phyloP scores from a whole-genome alignment of 1,139 yeast species.

The Pneumocystis jirovecii region DNA sequence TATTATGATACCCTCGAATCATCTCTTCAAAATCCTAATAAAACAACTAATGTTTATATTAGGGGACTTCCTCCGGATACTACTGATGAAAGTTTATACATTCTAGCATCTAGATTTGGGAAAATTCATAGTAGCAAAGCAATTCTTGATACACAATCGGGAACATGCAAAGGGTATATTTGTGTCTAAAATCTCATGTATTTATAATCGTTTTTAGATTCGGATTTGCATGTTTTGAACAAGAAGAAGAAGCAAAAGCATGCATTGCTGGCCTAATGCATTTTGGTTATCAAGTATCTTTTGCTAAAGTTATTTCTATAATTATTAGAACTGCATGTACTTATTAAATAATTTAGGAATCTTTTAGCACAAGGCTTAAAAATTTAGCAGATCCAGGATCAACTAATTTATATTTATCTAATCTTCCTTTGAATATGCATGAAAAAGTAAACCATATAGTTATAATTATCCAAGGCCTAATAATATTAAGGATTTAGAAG shows the following conservation, averaged over 20 bases:
- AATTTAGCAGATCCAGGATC: constrained; percentile 17
- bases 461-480: not conserved
- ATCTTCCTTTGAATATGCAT: constrained; percentile 17
- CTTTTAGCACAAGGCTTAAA: constrained; percentile 17
- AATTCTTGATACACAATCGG: constrained; percentile 16
- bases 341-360: constrained; percentile 11
- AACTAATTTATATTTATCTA: constrained; percentile 17
- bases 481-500: constrained; percentile 13
- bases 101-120: constrained; percentile 16
- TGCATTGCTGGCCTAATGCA: constrained; percentile 17
- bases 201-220: constrained; percentile 2
- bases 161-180: constrained; percentile 16
- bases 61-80: constrained; percentile 19
- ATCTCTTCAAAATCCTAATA: constrained; percentile 16
- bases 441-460: constrained; percentile 5
- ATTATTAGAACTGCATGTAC: not conserved
- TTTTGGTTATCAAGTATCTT: constrained; percentile 18
- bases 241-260: constrained; percentile 15
- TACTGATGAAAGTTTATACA: constrained; percentile 16
- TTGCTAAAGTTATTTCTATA: constrained; percentile 14
- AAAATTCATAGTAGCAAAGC: constrained; percentile 17
- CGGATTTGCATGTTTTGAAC: constrained; percentile 17
- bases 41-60: constrained; percentile 20
- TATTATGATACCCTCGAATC: constrained; percentile 13
- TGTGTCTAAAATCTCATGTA: not conserved